These are phyloP conservation scores for Rhynchosporium secalis DNA, from an alignment of 2,329 filamentous ascomycete genomes.

Conservation along the genomic window DNA sequence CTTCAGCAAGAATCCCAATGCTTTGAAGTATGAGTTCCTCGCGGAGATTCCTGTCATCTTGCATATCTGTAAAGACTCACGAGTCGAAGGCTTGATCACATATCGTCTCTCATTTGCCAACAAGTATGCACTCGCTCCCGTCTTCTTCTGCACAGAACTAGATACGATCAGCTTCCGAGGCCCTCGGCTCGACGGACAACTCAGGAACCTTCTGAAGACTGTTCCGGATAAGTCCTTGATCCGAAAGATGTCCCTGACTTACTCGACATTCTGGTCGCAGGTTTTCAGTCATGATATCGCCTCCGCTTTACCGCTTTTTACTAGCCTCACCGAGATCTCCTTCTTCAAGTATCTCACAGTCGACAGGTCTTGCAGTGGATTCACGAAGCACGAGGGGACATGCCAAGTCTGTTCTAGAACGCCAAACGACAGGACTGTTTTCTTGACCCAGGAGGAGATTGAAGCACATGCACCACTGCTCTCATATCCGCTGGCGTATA, in stretches of 20 bases:
- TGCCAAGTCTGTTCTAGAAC: background rate
- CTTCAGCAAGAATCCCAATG: background rate
- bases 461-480: background rate
- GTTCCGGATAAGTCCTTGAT: background rate
- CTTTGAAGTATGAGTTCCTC: background rate
- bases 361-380: background rate
- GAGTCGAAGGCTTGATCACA: background rate
- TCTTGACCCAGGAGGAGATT: background rate
- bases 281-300: too few relatives aligned
- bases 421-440: background rate
- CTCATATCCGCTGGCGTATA: too few relatives aligned
- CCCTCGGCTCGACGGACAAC: background rate
- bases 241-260: background rate
- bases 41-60: background rate
- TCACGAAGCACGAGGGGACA: background rate
- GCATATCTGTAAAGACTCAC: background rate
- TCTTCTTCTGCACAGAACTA: background rate
- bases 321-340: background rate
- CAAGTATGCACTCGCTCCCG: background rate
- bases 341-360: background rate
- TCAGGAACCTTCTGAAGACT: background rate
- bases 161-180: background rate
- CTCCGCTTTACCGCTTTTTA: background rate
- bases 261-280: too few relatives aligned
- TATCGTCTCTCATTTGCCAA: background rate